These are phyloP conservation scores for Quercus cerris DNA, from an alignment of 306 rosid species.

Conservation along the genomic window DNA sequence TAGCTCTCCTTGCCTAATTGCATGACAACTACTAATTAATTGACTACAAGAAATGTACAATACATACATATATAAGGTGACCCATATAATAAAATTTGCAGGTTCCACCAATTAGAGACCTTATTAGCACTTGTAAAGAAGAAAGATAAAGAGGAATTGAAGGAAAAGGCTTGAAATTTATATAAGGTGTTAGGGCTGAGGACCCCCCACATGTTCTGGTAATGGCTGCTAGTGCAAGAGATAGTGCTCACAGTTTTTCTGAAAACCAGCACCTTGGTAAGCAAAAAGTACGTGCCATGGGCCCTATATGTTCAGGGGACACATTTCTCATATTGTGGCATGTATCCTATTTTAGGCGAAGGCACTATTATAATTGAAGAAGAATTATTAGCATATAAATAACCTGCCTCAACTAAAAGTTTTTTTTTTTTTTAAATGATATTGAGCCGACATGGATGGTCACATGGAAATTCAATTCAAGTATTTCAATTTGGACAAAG, in stretches of 20 bases:
- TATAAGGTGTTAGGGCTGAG: neutral
- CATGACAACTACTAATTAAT: neutral
- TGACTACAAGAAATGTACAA: neutral
- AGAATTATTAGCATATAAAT: neutral
- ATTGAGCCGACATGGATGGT: neutral
- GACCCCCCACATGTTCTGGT: constrained; percentile 24
- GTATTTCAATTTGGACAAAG: too few species aligned
- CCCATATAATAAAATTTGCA: neutral
- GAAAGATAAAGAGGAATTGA: neutral
- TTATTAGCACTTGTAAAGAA: neutral
- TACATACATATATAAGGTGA: neutral
- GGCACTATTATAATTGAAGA: neutral
- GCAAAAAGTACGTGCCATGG: neutral
- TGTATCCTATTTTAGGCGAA: constrained; percentile 14
- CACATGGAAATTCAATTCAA: neutral
- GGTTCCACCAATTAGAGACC: neutral
- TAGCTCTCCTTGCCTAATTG: neutral
- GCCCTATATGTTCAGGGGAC: neutral
- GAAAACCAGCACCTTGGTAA: neutral
- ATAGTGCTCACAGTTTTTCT: neutral
- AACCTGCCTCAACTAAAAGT: neutral
- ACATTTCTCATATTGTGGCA: neutral
- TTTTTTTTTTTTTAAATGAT: neutral
- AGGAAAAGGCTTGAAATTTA: neutral
- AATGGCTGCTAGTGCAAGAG: neutral